These are phyloP conservation scores for Eleusine coracana DNA, from an alignment of 176 grass and related monocot genomes.

Conservation along the genomic window DNA sequence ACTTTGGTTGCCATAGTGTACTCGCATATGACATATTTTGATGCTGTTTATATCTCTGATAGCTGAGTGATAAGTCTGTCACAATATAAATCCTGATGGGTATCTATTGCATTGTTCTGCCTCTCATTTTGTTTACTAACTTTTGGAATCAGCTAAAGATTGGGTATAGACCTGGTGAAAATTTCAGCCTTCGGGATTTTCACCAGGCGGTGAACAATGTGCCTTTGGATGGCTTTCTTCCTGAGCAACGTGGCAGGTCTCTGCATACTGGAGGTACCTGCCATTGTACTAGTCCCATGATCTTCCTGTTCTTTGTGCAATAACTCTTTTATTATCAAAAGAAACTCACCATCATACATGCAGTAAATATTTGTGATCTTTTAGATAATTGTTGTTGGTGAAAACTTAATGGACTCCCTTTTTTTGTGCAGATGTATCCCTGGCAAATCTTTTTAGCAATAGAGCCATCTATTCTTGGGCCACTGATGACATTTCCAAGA, in stretches of 20 bases:
- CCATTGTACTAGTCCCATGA: slow-evolving; percentile 34
- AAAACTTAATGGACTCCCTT: slow-evolving; percentile 7
- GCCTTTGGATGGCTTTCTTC: slow-evolving; percentile 59
- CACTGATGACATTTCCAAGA: slow-evolving; percentile 79
- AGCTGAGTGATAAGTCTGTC: background rate
- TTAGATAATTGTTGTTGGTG: background rate
- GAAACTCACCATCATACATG: background rate
- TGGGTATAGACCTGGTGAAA: slow-evolving; percentile 68
- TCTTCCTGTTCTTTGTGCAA: slow-evolving; percentile 19
- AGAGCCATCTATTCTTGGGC: slow-evolving; percentile 81
- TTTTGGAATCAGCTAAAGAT: slow-evolving; percentile 71
- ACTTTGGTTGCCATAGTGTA: background rate
- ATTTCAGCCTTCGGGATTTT: slow-evolving; percentile 81
- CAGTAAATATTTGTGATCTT: slow-evolving; percentile 17
- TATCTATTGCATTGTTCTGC: background rate
- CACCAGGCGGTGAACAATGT: slow-evolving; percentile 83
- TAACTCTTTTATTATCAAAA: slow-evolving; percentile 5
- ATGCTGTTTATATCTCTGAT: background rate
- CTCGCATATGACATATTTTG: background rate
- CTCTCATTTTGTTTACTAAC: background rate
- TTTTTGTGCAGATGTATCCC: slow-evolving; percentile 59
- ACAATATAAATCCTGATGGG: slow-evolving; percentile 4
- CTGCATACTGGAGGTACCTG: slow-evolving; percentile 42
- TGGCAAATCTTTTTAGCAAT: slow-evolving; percentile 70
- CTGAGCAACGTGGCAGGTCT: slow-evolving; percentile 36